Percentiles rank a stretch among this genome's conserved stretches.
phyloP scores from a whole-genome alignment of 2,329 filamentous ascomycete species.

The Neofusicoccum parvum region DNA sequence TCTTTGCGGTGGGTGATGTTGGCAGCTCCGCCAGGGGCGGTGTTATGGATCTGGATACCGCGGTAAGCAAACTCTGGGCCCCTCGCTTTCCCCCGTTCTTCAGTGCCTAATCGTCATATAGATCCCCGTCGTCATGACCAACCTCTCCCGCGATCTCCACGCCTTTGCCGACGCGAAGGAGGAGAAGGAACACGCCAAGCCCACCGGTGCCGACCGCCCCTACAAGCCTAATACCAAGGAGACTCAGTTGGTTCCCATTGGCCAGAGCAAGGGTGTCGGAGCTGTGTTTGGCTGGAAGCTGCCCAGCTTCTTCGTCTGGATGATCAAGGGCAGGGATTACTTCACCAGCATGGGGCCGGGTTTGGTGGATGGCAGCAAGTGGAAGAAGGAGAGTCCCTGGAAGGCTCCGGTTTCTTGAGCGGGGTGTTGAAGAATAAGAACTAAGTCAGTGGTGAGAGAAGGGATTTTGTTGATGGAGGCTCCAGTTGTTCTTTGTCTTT shows the following conservation, averaged over 20 bases:
- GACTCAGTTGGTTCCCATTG: slow-evolving; percentile 31
- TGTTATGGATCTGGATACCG: slow-evolving; percentile 35
- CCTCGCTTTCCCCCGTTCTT: background rate
- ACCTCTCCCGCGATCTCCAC: slow-evolving; percentile 52
- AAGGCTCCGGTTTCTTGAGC: slow-evolving; percentile 24
- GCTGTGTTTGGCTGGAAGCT: slow-evolving; percentile 35
- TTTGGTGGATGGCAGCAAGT: slow-evolving; percentile 34
- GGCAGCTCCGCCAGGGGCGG: slow-evolving; percentile 33
- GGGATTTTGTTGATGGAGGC: no score
- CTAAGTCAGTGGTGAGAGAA: no score
- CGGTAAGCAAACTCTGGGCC: slow-evolving; percentile 4
- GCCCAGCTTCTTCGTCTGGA: slow-evolving; percentile 37
- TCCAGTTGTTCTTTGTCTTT: no score
- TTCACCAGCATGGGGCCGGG: slow-evolving; percentile 29
- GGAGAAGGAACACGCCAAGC: slow-evolving; percentile 15
- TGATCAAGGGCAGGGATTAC: slow-evolving; percentile 42
- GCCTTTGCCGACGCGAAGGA: slow-evolving; percentile 24
- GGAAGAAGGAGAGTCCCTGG: slow-evolving; percentile 41
- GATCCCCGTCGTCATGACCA: slow-evolving; percentile 45
- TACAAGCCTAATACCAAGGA: slow-evolving; percentile 28
- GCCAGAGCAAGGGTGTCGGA: slow-evolving; percentile 29
- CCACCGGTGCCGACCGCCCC: slow-evolving; percentile 24
- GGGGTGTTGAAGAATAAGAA: no score
- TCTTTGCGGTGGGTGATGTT: slow-evolving; percentile 41
- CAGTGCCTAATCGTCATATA: background rate